These are phyloP conservation scores for Vicia villosa DNA, from an alignment of 306 rosid genomes.

Conservation along the genomic window DNA sequence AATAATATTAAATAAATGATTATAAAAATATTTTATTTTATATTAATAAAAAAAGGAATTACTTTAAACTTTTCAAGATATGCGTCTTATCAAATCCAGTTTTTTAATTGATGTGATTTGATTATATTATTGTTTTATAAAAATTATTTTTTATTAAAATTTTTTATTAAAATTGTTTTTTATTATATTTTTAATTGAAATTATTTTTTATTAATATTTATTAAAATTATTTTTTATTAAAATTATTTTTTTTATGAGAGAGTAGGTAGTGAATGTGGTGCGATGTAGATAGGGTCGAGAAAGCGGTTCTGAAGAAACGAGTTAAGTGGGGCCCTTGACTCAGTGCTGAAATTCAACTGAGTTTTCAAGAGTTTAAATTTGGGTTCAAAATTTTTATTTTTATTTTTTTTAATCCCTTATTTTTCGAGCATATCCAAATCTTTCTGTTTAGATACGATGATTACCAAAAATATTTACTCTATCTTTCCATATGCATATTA, in stretches of 20 bases:
- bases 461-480: not conserved
- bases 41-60: not conserved
- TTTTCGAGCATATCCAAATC: not conserved
- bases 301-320: slow-evolving; percentile 30
- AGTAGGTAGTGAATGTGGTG: slow-evolving; percentile 46
- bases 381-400: not conserved
- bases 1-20: slow-evolving; percentile 1
- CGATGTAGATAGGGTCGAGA: slow-evolving; percentile 34
- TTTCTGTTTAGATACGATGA: not conserved
- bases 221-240: no score
- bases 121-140: no score
- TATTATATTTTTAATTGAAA: no score
- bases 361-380: not conserved
- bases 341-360: not conserved
- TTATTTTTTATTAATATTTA: no score
- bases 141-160: no score
- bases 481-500: not conserved
- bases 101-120: not conserved
- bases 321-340: slow-evolving; percentile 29
- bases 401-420: not conserved
- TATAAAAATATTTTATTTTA: not conserved
- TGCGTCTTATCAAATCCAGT: not conserved
- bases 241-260: not conserved
- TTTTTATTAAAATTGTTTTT: no score
- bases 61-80: not conserved